Base-by-base conservation (phyloP, 805 yeast species). In the Ogataea thermomethanolica region DNA sequence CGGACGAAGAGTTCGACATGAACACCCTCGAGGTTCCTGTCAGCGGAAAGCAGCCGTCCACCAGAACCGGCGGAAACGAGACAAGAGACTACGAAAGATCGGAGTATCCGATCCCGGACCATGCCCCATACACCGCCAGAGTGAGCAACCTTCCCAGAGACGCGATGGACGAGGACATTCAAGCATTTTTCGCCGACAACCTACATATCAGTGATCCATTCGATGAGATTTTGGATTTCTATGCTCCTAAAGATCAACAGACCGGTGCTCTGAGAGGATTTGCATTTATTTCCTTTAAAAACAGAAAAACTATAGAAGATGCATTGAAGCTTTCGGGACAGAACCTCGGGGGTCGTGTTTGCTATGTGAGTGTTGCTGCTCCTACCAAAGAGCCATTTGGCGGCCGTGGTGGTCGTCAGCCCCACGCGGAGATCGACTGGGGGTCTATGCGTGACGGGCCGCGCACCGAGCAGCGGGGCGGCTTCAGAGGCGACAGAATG, bases 91-190 rank as follows among this genome's bases (percentile, higher is more conserved):
- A 69, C 49, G 78, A 75, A 48, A 76, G 86, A 65, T 72, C 69
- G 26, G 90, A 83, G 59, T 84, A 68, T 53, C 95, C 96, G 30
- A 73, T 93, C 45, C 99, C 99, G 33, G 91, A 88, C 54, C 74
- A 68, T 37, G 89, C 97, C 13, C 99, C 99, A 39, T 93, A 66
- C 73, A 83, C 85, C 56, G 97, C 96, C n/a, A 79, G 87, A 61
- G 73, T 91, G 51, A 78, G 78, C 59, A 89, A 90, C 67, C 76
- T 93, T 58, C 87, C 96, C 45, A 90, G 84, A 43, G 95, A 85
- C 44, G 75, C 78, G 32, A 64, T 70, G 33, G 97, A 91, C 63
- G 78, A 71, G 26, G 76, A 71, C 7, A 70, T 84, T 43, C 67
- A 62, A 37, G 75, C 73, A 20, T 84, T 82, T 70, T 74, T 84